Base-by-base conservation (phyloP, 306 rosid species). In the Malus domestica region DNA sequence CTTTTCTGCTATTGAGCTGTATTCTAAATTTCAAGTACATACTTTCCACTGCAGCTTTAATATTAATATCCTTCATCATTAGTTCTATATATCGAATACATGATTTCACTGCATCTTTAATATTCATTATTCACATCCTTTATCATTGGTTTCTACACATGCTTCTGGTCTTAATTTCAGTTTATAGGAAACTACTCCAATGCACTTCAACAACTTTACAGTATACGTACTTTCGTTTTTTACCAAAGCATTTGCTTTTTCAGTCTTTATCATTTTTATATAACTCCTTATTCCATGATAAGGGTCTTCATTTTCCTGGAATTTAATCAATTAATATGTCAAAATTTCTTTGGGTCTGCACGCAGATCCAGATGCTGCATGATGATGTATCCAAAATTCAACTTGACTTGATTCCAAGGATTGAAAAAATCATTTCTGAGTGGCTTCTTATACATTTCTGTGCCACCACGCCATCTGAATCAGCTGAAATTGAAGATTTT, bases 371-470 rank as follows among this genome's bases (percentile, higher is more conserved):
- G 62, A 71, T 92, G 93, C 78, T 84, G 33, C 92, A 83, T 45
- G 90, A 84, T 83, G 97, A 95, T 80, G 74, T 87, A 78, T 81
- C 88, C 49, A 92, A 77, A 88, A 85, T 95, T 84, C 93, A 89
- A 77, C 80, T 83, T 71, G 95, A 88, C 78, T 82, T 95, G 78
- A 76, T 92, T 83, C 98, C 98, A 29, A 90, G 92, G 95, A 84
- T 95, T 83, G 92, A 92, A 81, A 97, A 92, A 72, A 88, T 68
- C 54, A 87, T 92, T 83, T 90, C 81, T 78, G 98, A 95, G 78
- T 95, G 97, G 97, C 86, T 89, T 82, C 79, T 88, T 69, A 71
- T 92, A 81, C 85, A 89, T 79, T 95, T 92, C 81, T 79, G 92
- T 83, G 81, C 96, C 49, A 86, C 83, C 81, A 88, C 97, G 57